These are phyloP conservation scores for Basipetospora chlamydospora DNA, from an alignment of 2,329 filamentous ascomycete species.

Conservation along the genomic window DNA sequence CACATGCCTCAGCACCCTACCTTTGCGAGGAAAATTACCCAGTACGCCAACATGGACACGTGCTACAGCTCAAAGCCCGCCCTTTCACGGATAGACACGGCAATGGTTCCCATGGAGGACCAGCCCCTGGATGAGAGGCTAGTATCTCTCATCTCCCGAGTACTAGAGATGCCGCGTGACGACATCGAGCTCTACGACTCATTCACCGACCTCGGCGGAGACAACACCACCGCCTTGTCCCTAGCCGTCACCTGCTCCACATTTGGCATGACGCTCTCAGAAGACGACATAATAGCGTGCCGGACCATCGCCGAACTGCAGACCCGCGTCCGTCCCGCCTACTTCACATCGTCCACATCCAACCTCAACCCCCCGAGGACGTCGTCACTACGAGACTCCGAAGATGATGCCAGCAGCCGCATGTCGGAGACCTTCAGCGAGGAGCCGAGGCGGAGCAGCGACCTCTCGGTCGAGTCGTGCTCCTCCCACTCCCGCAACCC, in stretches of 20 bases:
- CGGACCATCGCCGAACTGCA: conserved; percentile 30
- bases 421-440: conserved; percentile 11
- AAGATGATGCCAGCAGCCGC: conserved; percentile 7
- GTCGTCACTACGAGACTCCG: conserved; percentile 1
- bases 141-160: conserved; percentile 19
- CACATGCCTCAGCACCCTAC: background rate
- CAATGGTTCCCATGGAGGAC: conserved; percentile 7
- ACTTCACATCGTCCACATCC: too few species aligned
- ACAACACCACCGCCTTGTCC: conserved; percentile 18
- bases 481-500: background rate
- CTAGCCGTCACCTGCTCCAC: conserved; percentile 20
- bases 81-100: conserved; percentile 13
- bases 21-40: background rate
- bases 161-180: conserved; percentile 18
- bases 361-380: conserved; percentile 1
- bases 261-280: conserved; percentile 20
- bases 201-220: conserved; percentile 28
- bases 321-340: conserved; percentile 20
- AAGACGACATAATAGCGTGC: conserved; percentile 26
- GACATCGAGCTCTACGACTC: conserved; percentile 24
- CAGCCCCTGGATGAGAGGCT: conserved; percentile 17
- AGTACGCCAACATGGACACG: conserved; percentile 4
- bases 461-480: conserved; percentile 1
- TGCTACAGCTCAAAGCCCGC: conserved; percentile 5
- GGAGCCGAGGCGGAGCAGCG: conserved; percentile 8